Evolutionary conservation across 2,329 filamentous ascomycete species (phyloP).

Genomic region (Coniochaeta sp.): DNA sequence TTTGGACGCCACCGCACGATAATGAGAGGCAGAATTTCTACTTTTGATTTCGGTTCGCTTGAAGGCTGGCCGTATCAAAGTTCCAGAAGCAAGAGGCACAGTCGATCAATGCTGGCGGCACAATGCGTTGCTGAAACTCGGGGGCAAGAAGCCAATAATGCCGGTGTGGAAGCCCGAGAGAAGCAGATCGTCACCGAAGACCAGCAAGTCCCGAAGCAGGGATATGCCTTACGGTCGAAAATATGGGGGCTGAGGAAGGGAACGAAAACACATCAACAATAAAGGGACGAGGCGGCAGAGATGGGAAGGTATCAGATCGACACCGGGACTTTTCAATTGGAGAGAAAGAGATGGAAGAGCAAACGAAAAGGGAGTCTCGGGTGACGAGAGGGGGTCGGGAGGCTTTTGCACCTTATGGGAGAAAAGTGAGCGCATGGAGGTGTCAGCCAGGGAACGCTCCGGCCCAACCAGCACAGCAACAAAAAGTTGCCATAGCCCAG

Average conservation of each 20-base stretch:
- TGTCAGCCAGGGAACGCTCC: background rate
- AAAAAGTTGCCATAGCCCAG: background rate
- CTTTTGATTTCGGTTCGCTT: background rate
- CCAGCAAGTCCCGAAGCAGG: background rate
- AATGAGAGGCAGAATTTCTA: background rate
- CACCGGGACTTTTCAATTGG: background rate
- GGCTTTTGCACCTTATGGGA: constrained; percentile 1
- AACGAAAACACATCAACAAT: background rate
- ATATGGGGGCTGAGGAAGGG: background rate
- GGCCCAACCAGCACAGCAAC: background rate
- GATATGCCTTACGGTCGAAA: background rate
- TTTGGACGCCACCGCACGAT: background rate
- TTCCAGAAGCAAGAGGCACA: background rate
- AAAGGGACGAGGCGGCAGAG: background rate
- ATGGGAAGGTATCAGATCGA: background rate
- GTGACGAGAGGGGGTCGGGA: background rate
- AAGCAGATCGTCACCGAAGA: background rate
- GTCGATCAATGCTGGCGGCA: background rate
- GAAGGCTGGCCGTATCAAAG: background rate
- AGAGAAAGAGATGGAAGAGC: background rate
- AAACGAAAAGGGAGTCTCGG: background rate
- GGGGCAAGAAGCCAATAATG: background rate
- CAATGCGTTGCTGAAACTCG: constrained; percentile 3
- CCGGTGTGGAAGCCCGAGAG: background rate
- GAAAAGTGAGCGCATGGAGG: background rate